Evolutionary conservation across 2,329 filamentous ascomycete species (phyloP).

Genomic region (Stemphylium lycopersici): DNA sequence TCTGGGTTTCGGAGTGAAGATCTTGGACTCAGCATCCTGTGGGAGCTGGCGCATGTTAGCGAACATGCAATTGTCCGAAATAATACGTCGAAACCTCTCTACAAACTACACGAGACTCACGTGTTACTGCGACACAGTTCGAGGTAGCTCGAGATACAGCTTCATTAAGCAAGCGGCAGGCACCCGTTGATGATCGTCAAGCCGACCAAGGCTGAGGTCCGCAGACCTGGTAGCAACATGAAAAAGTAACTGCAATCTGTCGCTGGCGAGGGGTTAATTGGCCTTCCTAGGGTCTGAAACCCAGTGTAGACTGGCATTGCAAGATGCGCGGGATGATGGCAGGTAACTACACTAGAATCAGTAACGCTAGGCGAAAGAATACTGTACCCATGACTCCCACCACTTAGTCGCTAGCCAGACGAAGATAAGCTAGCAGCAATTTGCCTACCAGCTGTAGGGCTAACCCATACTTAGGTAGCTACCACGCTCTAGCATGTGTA

Average conservation of each 20-base stretch:
- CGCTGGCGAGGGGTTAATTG: not conserved
- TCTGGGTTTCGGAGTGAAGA: slow-evolving; percentile 5
- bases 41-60: not conserved
- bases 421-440: not conserved
- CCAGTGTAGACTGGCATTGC: slow-evolving; percentile 6
- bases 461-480: not conserved
- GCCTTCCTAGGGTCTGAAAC: not conserved
- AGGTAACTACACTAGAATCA: not conserved
- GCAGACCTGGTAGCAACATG: slow-evolving; percentile 3
- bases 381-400: not conserved
- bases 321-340: slow-evolving; percentile 1
- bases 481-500: not conserved
- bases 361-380: not conserved
- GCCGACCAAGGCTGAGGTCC: not conserved
- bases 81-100: not conserved
- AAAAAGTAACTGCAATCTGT: slow-evolving; percentile 2
- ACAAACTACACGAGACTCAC: not conserved
- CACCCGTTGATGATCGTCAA: slow-evolving; percentile 4
- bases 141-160: not conserved
- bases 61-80: not conserved
- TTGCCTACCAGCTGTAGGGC: not conserved
- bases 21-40: not conserved
- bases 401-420: not conserved
- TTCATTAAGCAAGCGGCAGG: not conserved
- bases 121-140: not conserved